A percentile compares a stretch with the other conserved stretches of the same genome.
Conservation (phyloP, 2,329 filamentous ascomycete genomes). For the Trichoderma polysporum region DNA sequence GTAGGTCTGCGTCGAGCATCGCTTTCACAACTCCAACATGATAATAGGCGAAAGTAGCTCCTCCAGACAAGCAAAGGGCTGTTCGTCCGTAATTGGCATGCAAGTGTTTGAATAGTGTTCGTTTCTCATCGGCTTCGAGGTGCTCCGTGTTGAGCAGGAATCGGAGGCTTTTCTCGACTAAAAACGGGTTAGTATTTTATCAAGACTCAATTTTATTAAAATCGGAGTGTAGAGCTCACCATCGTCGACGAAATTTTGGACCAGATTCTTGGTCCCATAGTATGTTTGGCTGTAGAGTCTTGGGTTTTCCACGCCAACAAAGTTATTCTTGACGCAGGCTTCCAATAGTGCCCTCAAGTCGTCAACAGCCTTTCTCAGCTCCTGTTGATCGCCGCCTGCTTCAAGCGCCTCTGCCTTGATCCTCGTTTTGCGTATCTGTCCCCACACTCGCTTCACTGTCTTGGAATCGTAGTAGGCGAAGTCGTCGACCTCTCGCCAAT, state of each 20-base stretch:
- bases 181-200: neutral
- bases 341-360: conserved; percentile 77
- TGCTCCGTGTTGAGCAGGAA: conserved; percentile 68
- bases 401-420: conserved; percentile 57
- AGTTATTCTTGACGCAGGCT: conserved; percentile 96
- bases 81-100: conserved; percentile 90
- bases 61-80: conserved; percentile 88
- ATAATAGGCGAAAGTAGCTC: conserved; percentile 93
- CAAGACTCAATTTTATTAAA: too few relatives aligned
- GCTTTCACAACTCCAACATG: conserved; percentile 93
- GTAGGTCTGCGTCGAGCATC: conserved; percentile 76
- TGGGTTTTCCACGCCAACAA: conserved; percentile 90
- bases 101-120: conserved; percentile 79
- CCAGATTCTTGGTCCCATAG: conserved; percentile 92
- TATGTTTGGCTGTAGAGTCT: conserved; percentile 97
- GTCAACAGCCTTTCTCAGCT: conserved; percentile 58
- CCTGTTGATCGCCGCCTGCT: conserved; percentile 38
- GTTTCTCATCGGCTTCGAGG: conserved; percentile 71
- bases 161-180: conserved; percentile 64
- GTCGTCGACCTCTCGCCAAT: conserved; percentile 75
- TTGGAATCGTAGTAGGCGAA: conserved; percentile 86
- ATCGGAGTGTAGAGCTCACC: conserved; percentile 40
- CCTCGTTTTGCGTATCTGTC: conserved; percentile 69
- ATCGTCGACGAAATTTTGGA: conserved; percentile 88
- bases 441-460: conserved; percentile 74